Conservation (phyloP, 1,139 yeast species). For the Pichia sp. region DNA sequence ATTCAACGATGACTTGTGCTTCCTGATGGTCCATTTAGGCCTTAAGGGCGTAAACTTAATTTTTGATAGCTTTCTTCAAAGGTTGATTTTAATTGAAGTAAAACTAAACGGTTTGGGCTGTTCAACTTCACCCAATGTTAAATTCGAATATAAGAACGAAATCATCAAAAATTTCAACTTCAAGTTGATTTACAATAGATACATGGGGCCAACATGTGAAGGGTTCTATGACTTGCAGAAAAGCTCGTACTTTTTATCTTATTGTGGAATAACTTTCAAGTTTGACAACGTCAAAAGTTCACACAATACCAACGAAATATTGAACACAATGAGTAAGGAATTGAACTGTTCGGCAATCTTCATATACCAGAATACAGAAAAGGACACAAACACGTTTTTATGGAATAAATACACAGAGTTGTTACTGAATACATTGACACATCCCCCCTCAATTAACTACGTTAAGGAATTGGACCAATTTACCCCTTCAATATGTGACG, state of each 20-base stretch:
- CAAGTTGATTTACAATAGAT: slow-evolving; percentile 48
- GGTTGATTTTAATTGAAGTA: slow-evolving; percentile 45
- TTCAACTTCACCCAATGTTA: background rate
- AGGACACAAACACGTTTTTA: background rate
- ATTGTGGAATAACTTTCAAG: slow-evolving; percentile 52
- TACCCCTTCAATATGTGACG: background rate
- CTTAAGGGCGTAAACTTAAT: slow-evolving; percentile 33
- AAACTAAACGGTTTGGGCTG: slow-evolving; percentile 15
- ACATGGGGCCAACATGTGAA: slow-evolving; percentile 63
- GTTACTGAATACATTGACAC: background rate
- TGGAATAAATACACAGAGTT: background rate
- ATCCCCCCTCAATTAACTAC: background rate
- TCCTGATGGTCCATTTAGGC: slow-evolving; percentile 17
- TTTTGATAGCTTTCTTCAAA: slow-evolving; percentile 42
- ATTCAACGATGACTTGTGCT: slow-evolving; percentile 15
- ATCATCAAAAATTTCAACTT: slow-evolving; percentile 31
- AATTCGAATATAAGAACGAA: slow-evolving; percentile 20
- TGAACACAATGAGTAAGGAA: slow-evolving; percentile 35
- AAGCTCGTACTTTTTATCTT: slow-evolving; percentile 41
- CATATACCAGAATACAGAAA: slow-evolving; percentile 33
- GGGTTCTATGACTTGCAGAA: slow-evolving; percentile 32
- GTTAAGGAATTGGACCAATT: background rate
- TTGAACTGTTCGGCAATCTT: slow-evolving; percentile 38
- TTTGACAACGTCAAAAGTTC: slow-evolving; percentile 30
- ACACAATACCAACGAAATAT: slow-evolving; percentile 25